Evolutionary conservation across 208 protist species (phyloP).

Genomic region (Crithidia fasciculata): DNA sequence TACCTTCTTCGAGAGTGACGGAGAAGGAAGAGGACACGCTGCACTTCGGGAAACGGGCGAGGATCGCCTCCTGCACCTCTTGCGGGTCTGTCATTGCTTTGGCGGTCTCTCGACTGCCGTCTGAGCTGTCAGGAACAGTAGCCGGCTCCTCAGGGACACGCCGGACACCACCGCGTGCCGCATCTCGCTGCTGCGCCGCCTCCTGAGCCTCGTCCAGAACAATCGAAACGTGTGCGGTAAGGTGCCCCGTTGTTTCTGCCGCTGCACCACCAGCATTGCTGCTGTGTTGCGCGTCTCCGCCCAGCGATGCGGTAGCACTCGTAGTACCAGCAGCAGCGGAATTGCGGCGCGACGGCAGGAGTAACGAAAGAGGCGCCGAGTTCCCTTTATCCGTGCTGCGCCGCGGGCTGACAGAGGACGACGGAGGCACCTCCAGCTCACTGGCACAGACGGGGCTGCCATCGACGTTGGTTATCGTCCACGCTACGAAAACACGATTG

Average conservation of each 20-base stretch:
- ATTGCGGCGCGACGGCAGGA: not conserved
- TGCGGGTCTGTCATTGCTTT: not conserved
- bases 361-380: not conserved
- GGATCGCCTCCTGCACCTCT: not conserved
- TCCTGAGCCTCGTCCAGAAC: constrained; percentile 24
- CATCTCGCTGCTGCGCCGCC: not conserved
- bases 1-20: not conserved
- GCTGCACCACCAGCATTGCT: not conserved
- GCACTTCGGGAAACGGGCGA: constrained; percentile 8
- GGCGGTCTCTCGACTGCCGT: not conserved
- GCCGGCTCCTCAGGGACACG: not conserved
- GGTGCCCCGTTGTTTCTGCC: no score
- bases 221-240: constrained; percentile 13
- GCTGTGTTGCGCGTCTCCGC: not conserved
- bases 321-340: not conserved
- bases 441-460: not conserved
- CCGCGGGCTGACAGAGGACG: not conserved
- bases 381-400: not conserved
- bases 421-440: constrained; percentile 4
- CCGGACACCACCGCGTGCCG: not conserved
- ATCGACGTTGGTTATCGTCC: constrained; percentile 26
- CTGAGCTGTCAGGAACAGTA: not conserved
- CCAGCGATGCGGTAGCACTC: no score
- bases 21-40: constrained; percentile 1
- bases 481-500: constrained; percentile 25